phyloP scores from a whole-genome alignment of 2,329 filamentous ascomycete genomes.

The Trichoderma sp. region DNA sequence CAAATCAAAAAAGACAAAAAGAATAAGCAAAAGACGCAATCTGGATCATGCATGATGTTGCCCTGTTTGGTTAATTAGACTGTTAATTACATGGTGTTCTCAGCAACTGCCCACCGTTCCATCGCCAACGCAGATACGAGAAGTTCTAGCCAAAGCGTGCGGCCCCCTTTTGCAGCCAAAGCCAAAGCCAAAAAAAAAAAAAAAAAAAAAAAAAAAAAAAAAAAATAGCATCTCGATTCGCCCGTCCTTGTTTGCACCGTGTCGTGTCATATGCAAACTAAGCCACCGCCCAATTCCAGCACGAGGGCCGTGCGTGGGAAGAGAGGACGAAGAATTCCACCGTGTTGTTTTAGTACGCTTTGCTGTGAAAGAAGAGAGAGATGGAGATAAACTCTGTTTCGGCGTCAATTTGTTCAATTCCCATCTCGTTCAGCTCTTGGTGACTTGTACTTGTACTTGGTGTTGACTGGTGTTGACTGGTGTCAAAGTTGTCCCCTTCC shows the following conservation, averaged over 20 bases:
- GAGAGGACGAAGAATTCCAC: background rate
- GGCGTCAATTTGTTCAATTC: too few relatives aligned
- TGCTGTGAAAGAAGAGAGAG: too few relatives aligned
- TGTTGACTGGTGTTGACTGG: background rate
- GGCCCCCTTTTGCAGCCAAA: slow-evolving; percentile 5
- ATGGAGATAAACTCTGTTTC: too few relatives aligned
- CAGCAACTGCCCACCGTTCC: background rate
- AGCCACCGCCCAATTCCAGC: background rate
- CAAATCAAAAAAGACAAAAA: background rate
- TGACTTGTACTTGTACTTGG: background rate
- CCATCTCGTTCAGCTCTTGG: background rate
- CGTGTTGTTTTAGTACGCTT: background rate
- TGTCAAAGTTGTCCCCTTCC: background rate
- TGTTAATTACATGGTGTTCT: background rate
- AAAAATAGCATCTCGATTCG: slow-evolving; percentile 12
- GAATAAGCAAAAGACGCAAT: background rate
- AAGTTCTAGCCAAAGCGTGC: background rate
- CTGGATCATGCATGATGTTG: background rate
- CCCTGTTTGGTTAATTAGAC: slow-evolving; percentile 2
- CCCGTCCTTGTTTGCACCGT: background rate
- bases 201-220: too few relatives aligned
- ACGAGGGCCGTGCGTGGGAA: background rate
- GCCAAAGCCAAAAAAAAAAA: too few relatives aligned
- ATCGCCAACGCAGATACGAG: slow-evolving; percentile 8
- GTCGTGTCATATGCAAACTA: slow-evolving; percentile 13